A percentile compares a stretch with the other conserved stretches of the same genome.
phyloP scores from a whole-genome alignment of 192 early-diverging fungal genomes.

The Podila minutissima region DNA sequence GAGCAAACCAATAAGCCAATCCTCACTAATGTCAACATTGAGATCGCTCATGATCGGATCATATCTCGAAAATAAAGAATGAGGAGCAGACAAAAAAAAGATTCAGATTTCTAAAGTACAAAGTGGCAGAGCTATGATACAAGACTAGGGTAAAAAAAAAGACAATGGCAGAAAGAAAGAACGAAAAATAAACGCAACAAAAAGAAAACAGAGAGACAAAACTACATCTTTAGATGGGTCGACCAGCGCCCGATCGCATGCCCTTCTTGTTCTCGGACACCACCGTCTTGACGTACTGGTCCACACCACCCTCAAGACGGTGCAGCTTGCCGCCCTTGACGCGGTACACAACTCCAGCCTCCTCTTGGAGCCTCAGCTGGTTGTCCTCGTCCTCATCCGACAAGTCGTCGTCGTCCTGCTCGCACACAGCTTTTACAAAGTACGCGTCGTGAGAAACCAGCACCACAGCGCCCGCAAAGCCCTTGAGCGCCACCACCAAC shows the following conservation, averaged over 20 bases:
- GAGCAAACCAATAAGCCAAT: background rate
- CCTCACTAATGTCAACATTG: constrained; percentile 33
- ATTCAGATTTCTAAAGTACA: background rate
- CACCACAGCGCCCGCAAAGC: constrained; percentile 78
- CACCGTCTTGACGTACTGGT: constrained; percentile 67
- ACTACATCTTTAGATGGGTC: constrained; percentile 17
- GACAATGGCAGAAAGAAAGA: background rate
- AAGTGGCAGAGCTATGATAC: background rate
- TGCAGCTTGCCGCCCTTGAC: constrained; percentile 60
- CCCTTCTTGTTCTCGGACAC: constrained; percentile 51
- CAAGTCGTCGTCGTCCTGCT: constrained; percentile 50
- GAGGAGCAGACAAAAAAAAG: constrained; percentile 7
- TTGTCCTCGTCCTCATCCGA: constrained; percentile 40
- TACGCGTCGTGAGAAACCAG: constrained; percentile 90
- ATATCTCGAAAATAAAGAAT: no score
- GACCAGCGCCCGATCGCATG: constrained; percentile 39
- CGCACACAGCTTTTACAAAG: constrained; percentile 76
- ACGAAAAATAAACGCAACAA: background rate
- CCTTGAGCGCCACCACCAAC: constrained; percentile 74
- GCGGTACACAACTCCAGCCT: constrained; percentile 52
- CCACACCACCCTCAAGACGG: constrained; percentile 70
- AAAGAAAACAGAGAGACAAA: background rate
- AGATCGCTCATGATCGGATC: background rate
- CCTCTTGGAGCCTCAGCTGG: constrained; percentile 22
- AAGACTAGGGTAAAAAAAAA: background rate